These are phyloP conservation scores for Cucumis hystrix DNA, from an alignment of 306 rosid genomes.

Conservation along the genomic window DNA sequence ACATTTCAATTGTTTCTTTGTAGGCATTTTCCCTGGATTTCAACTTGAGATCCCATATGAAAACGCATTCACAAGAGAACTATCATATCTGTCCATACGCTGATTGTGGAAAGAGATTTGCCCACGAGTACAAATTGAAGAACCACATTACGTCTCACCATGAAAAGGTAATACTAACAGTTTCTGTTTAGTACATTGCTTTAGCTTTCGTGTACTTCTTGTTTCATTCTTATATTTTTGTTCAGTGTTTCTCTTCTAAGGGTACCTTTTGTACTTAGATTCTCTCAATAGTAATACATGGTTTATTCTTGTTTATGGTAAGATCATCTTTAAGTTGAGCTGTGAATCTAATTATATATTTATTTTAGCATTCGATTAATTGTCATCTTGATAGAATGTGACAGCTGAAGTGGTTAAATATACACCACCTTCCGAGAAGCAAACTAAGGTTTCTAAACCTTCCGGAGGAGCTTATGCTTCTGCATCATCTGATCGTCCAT, in stretches of 20 bases:
- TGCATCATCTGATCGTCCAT: constrained; percentile 87
- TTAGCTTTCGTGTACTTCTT: neutral
- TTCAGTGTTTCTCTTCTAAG: neutral
- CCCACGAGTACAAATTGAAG: constrained; percentile 96
- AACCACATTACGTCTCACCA: constrained; percentile 84
- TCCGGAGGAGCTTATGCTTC: constrained; percentile 52
- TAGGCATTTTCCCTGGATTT: constrained; percentile 95
- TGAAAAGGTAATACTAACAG: constrained; percentile 49
- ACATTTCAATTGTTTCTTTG: neutral
- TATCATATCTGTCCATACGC: constrained; percentile 86
- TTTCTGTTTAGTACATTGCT: neutral
- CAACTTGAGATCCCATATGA: constrained; percentile 92
- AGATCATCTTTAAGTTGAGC: neutral
- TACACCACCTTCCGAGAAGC: constrained; percentile 60
- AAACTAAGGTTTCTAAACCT: constrained; percentile 44
- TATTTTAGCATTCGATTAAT: neutral
- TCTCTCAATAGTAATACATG: neutral
- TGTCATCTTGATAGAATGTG: constrained; percentile 30
- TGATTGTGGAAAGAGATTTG: constrained; percentile 96
- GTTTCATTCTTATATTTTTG: neutral
- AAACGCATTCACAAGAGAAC: constrained; percentile 95
- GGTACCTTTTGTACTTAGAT: neutral
- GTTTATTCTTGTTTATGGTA: neutral
- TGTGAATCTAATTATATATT: neutral
- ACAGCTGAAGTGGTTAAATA: constrained; percentile 50